Evolutionary conservation across 2,329 filamentous ascomycete species (phyloP).

Genomic region (Fusarium longipes): DNA sequence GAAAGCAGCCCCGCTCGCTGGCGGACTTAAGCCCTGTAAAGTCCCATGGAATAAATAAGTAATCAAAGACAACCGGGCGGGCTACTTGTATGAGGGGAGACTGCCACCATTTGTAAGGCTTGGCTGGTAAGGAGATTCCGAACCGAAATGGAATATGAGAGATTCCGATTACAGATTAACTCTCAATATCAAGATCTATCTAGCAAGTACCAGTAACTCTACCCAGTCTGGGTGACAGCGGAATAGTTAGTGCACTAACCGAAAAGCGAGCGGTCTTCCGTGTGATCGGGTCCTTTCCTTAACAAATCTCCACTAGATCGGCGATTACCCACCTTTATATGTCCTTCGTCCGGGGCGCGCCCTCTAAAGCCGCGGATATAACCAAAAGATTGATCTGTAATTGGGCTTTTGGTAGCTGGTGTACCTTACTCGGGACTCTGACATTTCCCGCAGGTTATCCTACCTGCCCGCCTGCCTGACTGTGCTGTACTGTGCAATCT

Average conservation of each 20-base stretch:
- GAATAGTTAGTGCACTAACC: constrained; percentile 17
- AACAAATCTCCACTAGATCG: constrained; percentile 37
- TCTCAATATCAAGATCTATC: constrained; percentile 6
- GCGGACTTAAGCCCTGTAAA: constrained; percentile 43
- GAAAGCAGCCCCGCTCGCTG: constrained; percentile 25
- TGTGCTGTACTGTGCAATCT: background rate
- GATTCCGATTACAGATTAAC: background rate
- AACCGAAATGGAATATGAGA: background rate
- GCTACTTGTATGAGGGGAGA: background rate
- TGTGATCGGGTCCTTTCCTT: constrained; percentile 22
- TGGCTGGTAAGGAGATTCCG: background rate
- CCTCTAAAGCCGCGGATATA: constrained; percentile 40
- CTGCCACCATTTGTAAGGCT: background rate
- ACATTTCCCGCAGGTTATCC: constrained; percentile 2
- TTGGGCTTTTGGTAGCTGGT: constrained; percentile 9
- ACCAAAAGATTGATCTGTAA: constrained; percentile 20
- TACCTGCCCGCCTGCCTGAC: background rate
- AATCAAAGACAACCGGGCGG: constrained; percentile 12
- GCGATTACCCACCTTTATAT: constrained; percentile 35
- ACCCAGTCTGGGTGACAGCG: too few relatives aligned
- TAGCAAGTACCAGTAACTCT: background rate
- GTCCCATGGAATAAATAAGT: constrained; percentile 31
- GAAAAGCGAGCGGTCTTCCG: constrained; percentile 19
- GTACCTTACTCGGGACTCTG: constrained; percentile 12
- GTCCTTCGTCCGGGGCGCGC: constrained; percentile 32